Percentiles rank a stretch among this genome's conserved stretches.
Conservation (phyloP, 169 alveolate species). For the Cryptosporidium ryanae region DNA sequence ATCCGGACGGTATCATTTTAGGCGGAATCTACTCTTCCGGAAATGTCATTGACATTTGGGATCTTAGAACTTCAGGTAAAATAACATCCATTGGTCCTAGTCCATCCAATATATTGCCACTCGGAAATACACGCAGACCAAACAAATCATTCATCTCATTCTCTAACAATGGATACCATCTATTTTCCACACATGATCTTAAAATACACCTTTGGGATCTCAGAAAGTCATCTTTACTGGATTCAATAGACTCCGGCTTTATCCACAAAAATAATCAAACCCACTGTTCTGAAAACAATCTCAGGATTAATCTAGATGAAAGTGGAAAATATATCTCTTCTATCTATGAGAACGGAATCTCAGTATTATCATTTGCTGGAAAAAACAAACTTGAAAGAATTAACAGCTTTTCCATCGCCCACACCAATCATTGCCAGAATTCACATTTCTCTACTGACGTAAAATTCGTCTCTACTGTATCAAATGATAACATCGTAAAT, state of each 20-base stretch:
- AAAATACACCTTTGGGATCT: constrained; percentile 75
- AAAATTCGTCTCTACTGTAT: not conserved
- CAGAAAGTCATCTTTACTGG: constrained; percentile 33
- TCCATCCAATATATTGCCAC: constrained; percentile 77
- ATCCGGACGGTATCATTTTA: constrained; percentile 89
- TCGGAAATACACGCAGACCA: constrained; percentile 53
- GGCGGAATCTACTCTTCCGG: constrained; percentile 85
- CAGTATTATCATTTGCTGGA: constrained; percentile 33
- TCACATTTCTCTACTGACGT: constrained; percentile 8
- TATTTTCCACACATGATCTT: constrained; percentile 84
- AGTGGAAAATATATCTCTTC: constrained; percentile 52
- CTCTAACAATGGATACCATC: constrained; percentile 88
- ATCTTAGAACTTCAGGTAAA: constrained; percentile 80
- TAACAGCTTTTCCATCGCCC: not conserved
- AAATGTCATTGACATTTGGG: constrained; percentile 84
- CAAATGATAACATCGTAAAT: constrained; percentile 1
- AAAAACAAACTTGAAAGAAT: constrained; percentile 16
- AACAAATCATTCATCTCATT: constrained; percentile 78
- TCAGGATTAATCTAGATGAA: constrained; percentile 10
- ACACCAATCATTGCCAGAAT: not conserved
- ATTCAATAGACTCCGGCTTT: constrained; percentile 12
- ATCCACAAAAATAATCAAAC: not conserved
- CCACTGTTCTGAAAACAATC: not conserved
- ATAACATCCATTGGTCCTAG: constrained; percentile 3
- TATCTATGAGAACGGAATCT: not conserved